Evolutionary conservation across 2,329 filamentous ascomycete species (phyloP).

Genomic region (Fusarium chuoi): DNA sequence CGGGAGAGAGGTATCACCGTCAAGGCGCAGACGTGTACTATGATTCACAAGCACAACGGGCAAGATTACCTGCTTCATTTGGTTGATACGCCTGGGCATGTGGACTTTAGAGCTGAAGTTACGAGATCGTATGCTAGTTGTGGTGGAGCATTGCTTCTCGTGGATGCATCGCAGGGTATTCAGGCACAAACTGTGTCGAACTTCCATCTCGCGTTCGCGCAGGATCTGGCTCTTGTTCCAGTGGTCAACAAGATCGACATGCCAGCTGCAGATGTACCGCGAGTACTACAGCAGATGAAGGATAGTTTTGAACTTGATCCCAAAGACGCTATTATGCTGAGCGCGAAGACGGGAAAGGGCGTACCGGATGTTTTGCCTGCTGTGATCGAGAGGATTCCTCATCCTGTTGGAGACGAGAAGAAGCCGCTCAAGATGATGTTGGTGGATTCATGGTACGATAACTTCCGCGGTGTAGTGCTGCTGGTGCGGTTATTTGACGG

Average conservation of each 20-base stretch:
- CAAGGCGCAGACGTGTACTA: constrained; percentile 97
- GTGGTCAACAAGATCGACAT: constrained; percentile 98
- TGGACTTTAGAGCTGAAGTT: constrained; percentile 97
- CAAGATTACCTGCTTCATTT: constrained; percentile 93
- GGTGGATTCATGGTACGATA: constrained; percentile 98
- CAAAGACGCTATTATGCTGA: constrained; percentile 76
- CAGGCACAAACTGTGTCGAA: constrained; percentile 99
- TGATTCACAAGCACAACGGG: constrained; percentile 90
- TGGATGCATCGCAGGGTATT: constrained; percentile 95
- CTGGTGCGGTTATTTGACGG: constrained; percentile 94
- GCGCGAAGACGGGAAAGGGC: constrained; percentile 93
- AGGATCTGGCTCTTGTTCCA: constrained; percentile 86
- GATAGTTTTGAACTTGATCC: constrained; percentile 89
- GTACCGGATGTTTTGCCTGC: constrained; percentile 84
- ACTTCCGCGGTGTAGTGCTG: constrained; percentile 91
- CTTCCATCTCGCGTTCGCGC: constrained; percentile 96
- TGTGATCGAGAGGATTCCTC: constrained; percentile 86
- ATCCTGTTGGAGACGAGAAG: constrained; percentile 76
- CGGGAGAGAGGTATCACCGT: constrained; percentile 96
- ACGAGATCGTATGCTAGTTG: constrained; percentile 96
- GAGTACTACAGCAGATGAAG: constrained; percentile 87
- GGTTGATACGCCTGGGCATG: constrained; percentile 96
- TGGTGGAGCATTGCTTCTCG: constrained; percentile 88
- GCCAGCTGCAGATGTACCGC: constrained; percentile 84
- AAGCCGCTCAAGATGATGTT: constrained; percentile 85